Evolutionary conservation across 768 basidiomycete genomes (phyloP).

Genomic region (Agaricus sinodeliciosus): DNA sequence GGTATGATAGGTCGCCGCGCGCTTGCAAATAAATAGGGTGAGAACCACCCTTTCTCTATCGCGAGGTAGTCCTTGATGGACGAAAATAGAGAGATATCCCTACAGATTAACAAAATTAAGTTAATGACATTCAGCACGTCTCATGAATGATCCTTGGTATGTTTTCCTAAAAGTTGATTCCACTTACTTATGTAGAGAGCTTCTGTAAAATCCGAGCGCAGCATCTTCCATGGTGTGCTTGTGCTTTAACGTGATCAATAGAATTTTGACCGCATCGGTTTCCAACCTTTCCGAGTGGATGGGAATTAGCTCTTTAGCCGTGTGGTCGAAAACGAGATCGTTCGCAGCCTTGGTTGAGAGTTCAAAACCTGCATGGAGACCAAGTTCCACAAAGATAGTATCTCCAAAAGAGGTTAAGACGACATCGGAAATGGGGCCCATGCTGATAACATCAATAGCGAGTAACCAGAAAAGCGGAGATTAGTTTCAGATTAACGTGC

Average conservation of each 20-base stretch:
- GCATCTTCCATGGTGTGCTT: slow-evolving; percentile 55
- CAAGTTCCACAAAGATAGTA: slow-evolving; percentile 52
- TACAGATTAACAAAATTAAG: slow-evolving; percentile 13
- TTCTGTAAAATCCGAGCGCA: slow-evolving; percentile 53
- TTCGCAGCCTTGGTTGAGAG: slow-evolving; percentile 42
- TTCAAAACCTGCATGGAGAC: slow-evolving; percentile 48
- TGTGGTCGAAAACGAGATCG: slow-evolving; percentile 43
- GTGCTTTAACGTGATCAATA: slow-evolving; percentile 55
- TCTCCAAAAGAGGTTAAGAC: slow-evolving; percentile 46
- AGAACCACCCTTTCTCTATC: slow-evolving; percentile 64
- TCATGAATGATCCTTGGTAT: neutral
- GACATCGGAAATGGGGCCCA: slow-evolving; percentile 50
- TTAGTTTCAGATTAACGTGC: slow-evolving; percentile 1
- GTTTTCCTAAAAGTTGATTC: neutral
- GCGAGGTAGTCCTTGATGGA: slow-evolving; percentile 57
- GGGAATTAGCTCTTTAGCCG: slow-evolving; percentile 42
- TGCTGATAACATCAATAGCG: slow-evolving; percentile 19
- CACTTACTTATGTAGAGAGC: slow-evolving; percentile 49
- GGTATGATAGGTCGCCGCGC: slow-evolving; percentile 54
- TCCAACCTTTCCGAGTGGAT: slow-evolving; percentile 46
- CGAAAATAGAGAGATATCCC: slow-evolving; percentile 53
- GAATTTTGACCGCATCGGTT: slow-evolving; percentile 50
- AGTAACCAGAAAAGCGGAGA: neutral
- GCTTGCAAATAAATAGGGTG: slow-evolving; percentile 59
- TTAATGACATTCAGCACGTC: slow-evolving; percentile 2